phyloP scores from a whole-genome alignment of 331 rosid genomes.

The Stylosanthes scabra region DNA sequence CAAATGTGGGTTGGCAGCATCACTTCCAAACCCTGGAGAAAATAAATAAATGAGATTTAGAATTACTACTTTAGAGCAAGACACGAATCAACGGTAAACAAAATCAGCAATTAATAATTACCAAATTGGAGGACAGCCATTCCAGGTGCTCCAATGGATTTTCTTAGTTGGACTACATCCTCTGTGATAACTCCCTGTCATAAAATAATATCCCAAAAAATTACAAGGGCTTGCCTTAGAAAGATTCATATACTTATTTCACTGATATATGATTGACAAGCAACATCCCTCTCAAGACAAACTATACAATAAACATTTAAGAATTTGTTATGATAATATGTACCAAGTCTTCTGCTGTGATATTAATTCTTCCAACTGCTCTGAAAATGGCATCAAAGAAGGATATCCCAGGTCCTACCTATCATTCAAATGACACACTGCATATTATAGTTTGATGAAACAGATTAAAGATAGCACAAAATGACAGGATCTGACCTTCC shows the following conservation, averaged over 20 bases:
- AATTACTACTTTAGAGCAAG: conserved; percentile 22
- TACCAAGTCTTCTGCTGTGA: conserved; percentile 97
- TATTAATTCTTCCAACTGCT: conserved; percentile 79
- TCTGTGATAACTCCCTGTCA: conserved; percentile 95
- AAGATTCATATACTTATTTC: background rate
- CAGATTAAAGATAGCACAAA: conserved; percentile 23
- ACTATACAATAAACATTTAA: conserved; percentile 2
- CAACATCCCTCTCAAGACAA: background rate
- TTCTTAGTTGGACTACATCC: conserved; percentile 88
- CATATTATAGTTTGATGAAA: conserved; percentile 36
- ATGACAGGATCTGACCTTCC: conserved; percentile 74
- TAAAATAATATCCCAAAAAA: conserved; percentile 5
- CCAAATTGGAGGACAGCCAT: conserved; percentile 99
- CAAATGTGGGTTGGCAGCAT: conserved; percentile 80
- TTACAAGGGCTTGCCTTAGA: background rate
- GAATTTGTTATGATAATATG: conserved; percentile 34
- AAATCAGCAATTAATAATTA: conserved; percentile 46
- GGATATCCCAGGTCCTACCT: conserved; percentile 95
- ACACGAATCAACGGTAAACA: conserved; percentile 23
- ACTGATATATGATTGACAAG: conserved; percentile 18
- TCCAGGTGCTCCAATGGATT: conserved; percentile 94
- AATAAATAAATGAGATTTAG: background rate
- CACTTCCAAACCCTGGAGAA: conserved; percentile 81
- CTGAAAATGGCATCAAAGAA: conserved; percentile 76
- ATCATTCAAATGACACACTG: conserved; percentile 46